Conservation (phyloP, 1,284 basidiomycete species). For the Neotropicomus parvogracilis region DNA sequence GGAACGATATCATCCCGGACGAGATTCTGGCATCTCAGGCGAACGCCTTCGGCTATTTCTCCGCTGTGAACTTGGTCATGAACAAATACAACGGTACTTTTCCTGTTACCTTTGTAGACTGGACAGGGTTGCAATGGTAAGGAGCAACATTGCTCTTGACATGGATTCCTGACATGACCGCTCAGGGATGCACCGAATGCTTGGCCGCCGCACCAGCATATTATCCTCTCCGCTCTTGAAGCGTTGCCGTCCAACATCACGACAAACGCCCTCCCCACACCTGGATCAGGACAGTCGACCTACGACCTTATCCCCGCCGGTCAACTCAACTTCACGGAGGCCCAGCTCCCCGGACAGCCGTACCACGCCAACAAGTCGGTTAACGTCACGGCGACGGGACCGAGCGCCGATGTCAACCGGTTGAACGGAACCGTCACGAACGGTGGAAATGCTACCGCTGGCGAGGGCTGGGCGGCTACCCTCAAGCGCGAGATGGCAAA, state of each 20-base stretch:
- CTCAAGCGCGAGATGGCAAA: slow-evolving; percentile 75
- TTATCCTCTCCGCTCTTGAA: slow-evolving; percentile 74
- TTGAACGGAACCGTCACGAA: slow-evolving; percentile 64
- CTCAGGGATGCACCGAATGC: slow-evolving; percentile 70
- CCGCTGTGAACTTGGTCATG: slow-evolving; percentile 71
- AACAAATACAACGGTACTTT: slow-evolving; percentile 65
- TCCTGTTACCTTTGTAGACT: slow-evolving; percentile 49
- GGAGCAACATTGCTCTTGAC: slow-evolving; percentile 6
- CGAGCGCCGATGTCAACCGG: slow-evolving; percentile 57
- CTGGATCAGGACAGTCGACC: slow-evolving; percentile 48
- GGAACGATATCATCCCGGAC: slow-evolving; percentile 80
- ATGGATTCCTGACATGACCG: background rate
- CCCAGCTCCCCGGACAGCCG: slow-evolving; percentile 66
- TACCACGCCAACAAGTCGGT: slow-evolving; percentile 37
- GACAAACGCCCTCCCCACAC: slow-evolving; percentile 45
- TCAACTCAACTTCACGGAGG: slow-evolving; percentile 70
- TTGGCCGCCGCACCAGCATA: slow-evolving; percentile 87
- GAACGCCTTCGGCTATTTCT: slow-evolving; percentile 72
- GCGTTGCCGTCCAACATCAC: slow-evolving; percentile 70
- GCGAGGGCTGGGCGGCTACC: slow-evolving; percentile 65
- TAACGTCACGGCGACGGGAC: slow-evolving; percentile 52
- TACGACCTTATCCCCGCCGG: slow-evolving; percentile 69
- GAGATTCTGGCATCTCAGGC: slow-evolving; percentile 56
- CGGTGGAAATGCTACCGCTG: slow-evolving; percentile 61
- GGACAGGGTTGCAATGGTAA: slow-evolving; percentile 79